Evolutionary conservation across 371 early-diverging fungal species (phyloP), one percentile per base, ranked within the genome.

Genomic region (Cokeromyces recurvatus): DNA sequence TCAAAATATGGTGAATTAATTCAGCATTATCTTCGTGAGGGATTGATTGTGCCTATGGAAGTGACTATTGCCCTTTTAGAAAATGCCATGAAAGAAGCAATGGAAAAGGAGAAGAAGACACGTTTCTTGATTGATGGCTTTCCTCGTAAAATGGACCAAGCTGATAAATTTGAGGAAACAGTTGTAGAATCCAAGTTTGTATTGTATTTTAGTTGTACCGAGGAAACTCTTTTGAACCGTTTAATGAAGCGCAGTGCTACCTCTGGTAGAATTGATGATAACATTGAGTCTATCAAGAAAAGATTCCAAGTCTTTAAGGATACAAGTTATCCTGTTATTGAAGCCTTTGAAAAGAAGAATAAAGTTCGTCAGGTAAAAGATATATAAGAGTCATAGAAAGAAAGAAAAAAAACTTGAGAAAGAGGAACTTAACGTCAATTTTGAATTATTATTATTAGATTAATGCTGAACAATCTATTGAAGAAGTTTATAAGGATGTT

Each of bases 41-140:
- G 98, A 24, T 57, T 84, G 55, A 97, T 97, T 62, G 98, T 97
- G 5, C 98, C 97, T 15, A 84, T 83, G 79, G 92, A 93, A 56
- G 90, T 98, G 36, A 97, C 97, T 8, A 92, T 97, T 55, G 82
- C 82, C 4, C 77, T 98, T 19, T 76, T 98, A 24, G 82, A 91
- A 46, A 78, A 86, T 23, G 92, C 92, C 14, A 97, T 98, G 90
- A 76, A 81, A 49, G 84, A 77, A 43, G 68, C 70, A 20, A 74
- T 77, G 20, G 67, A 71, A 41, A 64, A 68, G 10, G 66, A 73
- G n/a, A 56, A 60, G 12, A 68, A 70, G 41, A 48, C 52, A 0
- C 73, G 85, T 25, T 96, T 97, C 72, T 65, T 95, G 55, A 84
- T 95, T 42, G 97, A 97, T 52, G 97, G 95, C 0, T 97, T 95